phyloP scores from a whole-genome alignment of 805 yeast genomes.

The Metschnikowia henanensis region DNA sequence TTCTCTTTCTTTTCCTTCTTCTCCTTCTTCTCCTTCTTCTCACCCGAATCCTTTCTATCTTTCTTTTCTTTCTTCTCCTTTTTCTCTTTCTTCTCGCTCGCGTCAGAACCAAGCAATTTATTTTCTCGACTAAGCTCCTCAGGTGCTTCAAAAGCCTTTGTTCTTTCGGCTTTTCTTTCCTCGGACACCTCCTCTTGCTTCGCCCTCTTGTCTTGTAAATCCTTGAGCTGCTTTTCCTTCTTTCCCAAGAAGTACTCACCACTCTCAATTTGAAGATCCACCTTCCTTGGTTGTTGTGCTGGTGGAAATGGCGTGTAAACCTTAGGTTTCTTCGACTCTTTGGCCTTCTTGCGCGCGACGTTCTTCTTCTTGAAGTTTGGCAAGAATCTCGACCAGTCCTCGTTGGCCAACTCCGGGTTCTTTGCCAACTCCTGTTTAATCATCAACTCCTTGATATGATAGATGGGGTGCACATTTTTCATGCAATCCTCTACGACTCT shows the following conservation, averaged over 20 bases:
- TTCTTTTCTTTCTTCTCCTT: slow-evolving; percentile 30
- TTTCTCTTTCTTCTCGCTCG: slow-evolving; percentile 20
- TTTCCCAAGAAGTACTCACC: slow-evolving; percentile 97
- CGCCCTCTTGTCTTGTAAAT: slow-evolving; percentile 72
- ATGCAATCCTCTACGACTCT: slow-evolving; percentile 97
- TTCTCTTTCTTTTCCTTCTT: slow-evolving; percentile 26
- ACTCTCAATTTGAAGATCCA: slow-evolving; percentile 95
- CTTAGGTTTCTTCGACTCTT: slow-evolving; percentile 55
- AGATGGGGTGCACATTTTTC: slow-evolving; percentile 96
- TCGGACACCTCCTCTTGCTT: slow-evolving; percentile 72
- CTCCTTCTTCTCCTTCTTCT: slow-evolving; percentile 24
- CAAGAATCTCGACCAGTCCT: slow-evolving; percentile 95
- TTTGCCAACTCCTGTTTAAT: slow-evolving; percentile 93
- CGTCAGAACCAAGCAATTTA: slow-evolving; percentile 25
- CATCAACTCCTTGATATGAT: slow-evolving; percentile 96
- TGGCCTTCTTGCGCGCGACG: slow-evolving; percentile 87
- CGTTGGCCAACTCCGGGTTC: slow-evolving; percentile 92
- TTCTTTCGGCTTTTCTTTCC: slow-evolving; percentile 66
- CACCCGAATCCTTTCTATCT: slow-evolving; percentile 17
- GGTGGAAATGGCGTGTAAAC: slow-evolving; percentile 99
- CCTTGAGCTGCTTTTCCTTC: slow-evolving; percentile 72
- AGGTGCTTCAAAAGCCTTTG: slow-evolving; percentile 83
- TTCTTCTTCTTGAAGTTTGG: slow-evolving; percentile 97
- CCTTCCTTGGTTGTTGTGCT: slow-evolving; percentile 92
- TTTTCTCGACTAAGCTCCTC: slow-evolving; percentile 63